Evolutionary conservation across 108 stramenopile genomes (phyloP).

Genomic region (Nitzschia inconspicua): DNA sequence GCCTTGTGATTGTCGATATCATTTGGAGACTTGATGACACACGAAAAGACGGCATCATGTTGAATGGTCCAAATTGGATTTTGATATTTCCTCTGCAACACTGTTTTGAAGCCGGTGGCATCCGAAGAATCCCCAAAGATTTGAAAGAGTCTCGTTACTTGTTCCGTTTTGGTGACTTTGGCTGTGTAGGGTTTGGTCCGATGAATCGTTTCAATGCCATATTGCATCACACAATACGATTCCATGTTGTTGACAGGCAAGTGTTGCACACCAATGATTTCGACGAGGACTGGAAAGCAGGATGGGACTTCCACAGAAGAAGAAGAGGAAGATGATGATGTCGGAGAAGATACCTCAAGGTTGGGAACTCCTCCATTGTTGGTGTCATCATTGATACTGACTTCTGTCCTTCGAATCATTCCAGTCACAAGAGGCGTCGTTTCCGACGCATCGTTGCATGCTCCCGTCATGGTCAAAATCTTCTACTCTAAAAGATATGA

Average conservation of each 20-base stretch:
- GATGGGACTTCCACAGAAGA: not conserved
- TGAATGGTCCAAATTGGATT: constrained; percentile 31
- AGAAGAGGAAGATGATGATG: not conserved
- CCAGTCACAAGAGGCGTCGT: too few species aligned
- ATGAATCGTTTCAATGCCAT: constrained; percentile 20
- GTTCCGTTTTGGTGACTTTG: not conserved
- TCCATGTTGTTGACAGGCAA: constrained; percentile 14
- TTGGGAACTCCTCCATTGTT: too few species aligned
- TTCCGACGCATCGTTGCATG: too few species aligned
- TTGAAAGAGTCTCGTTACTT: not conserved
- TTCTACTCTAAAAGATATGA: too few species aligned
- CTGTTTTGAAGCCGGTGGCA: too few species aligned
- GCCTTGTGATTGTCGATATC: constrained; percentile 18
- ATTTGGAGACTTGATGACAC: constrained; percentile 4
- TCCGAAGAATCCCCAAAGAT: not conserved
- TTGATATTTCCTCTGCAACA: not conserved
- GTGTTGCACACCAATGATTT: constrained; percentile 21
- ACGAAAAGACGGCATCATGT: constrained; percentile 6
- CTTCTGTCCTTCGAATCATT: too few species aligned
- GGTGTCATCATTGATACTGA: too few species aligned
- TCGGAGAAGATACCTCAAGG: too few species aligned
- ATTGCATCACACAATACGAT: constrained; percentile 29
- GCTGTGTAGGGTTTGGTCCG: constrained; percentile 16
- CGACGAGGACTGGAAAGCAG: constrained; percentile 15
- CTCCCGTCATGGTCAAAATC: too few species aligned